Evolutionary conservation across 2,329 filamentous ascomycete genomes (phyloP), one percentile per base, ranked within the genome.

Genomic region (Aureobasidium sp.): DNA sequence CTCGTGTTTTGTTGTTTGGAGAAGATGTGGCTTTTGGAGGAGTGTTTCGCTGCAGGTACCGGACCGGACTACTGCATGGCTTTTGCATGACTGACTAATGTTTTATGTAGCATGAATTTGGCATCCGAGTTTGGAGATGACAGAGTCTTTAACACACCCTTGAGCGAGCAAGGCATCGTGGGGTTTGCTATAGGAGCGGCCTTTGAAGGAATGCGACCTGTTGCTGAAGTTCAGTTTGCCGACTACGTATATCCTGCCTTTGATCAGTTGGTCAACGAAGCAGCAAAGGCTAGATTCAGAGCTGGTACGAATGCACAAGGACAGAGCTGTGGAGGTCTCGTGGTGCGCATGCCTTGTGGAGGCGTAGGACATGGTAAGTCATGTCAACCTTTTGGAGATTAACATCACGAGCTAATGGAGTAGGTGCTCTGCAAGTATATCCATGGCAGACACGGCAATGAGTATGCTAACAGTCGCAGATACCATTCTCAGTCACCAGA

Each of bases 21-120:
- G 94, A 99, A 75, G 94, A 99, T 72, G 91, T 99, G 8, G 90
- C 94, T 15, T 99, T 99, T 69, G 94, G 94, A 45, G 94, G 94
- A 60, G 94, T 99, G 17, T 99, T 99, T 72, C 84, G 94, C 62
- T 97, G 91, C 76, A 60, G 57, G 57, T 60, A 51, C 5, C 25
- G 2, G 15, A 31, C 29, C n/a, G 22, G 25, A 1, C 29, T 17
- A 12, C 29, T 49, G 37, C 56, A 39, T 49, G 15, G 25, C 5
- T 17, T 34, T 57, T 37, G 53, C 15, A 8, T 7, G 20, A 1
- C 9, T 47, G 53, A n/a, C 44, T 25, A 34, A 42, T 14, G 2
- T 41, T n/a, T 48, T 7, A 20, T 22, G 5, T 25, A 93, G 90
- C 36, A 93, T 94, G 86, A 90, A 92, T 68, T 82, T 99, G 17